Base-by-base conservation (phyloP, 108 stramenopile species). In the Discostella pseudostelligera region DNA sequence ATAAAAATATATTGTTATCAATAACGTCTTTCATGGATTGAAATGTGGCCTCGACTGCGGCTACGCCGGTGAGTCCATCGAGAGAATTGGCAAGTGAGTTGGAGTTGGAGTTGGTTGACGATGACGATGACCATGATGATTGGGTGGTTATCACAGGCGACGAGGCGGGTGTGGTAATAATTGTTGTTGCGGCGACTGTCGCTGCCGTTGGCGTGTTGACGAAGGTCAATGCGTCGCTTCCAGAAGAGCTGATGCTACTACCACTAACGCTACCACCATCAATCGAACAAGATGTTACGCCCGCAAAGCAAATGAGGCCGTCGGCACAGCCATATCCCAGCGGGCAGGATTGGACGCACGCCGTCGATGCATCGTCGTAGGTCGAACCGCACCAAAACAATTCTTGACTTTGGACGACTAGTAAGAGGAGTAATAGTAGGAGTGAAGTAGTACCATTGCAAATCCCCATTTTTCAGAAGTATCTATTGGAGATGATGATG, bases 1-100 rank as follows among this genome's bases (percentile, higher is more conserved):
- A 79, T 9, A 79, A 37, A 46, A 79, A 79, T 10, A 79, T 50
- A 9, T 74, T 45, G 20, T 61, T 65, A 29, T 79, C 40, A 29
- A 79, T 64, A 3, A 40, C 59, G 0, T 56, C 39, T 39, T 68
- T 69, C 0, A 70, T 74, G 12, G 57, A 10, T 21, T 32, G 39
- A 40, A 77, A 42, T 1, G 60, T 66, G 28, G 56, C 46, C 63
- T 77, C 69, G 22, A 77, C 56, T 39, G 55, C 47, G n/a, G 35
- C 48, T 8, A 39, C 10, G 25, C 65, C 65, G n/a, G 51, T 53
- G 0, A 4, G 8, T 28, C 51, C 51, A 16, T 7, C 57, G 35
- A 58, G 57, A 5, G 57, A 24, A 36, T 29, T 57, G 56, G 32
- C 17, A 2, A 8, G 45, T 16, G 65, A 25, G 60, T 45, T 51